Percentiles rank a stretch among this genome's conserved stretches.
Conservation (phyloP, 2,329 filamentous ascomycete genomes). For the Xylariaceae sp. region DNA sequence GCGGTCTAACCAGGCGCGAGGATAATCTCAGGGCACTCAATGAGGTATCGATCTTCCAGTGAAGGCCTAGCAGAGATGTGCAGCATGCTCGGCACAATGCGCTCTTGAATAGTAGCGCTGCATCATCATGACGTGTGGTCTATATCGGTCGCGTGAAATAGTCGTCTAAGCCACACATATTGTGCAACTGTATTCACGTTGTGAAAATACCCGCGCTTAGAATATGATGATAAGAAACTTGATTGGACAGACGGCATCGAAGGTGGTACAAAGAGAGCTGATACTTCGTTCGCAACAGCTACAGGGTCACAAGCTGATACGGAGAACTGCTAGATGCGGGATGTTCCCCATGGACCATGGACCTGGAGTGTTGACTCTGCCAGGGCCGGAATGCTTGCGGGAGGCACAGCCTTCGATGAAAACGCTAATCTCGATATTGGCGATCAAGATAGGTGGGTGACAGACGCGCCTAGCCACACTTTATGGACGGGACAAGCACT, state of each 20-base stretch:
- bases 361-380: slow-evolving; percentile 3
- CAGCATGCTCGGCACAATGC: too few relatives aligned
- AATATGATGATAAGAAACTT: neutral
- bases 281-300: slow-evolving; percentile 6
- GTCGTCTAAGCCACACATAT: too few relatives aligned
- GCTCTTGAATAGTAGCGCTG: too few relatives aligned
- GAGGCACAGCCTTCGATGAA: slow-evolving; percentile 6
- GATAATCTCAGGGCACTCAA: neutral
- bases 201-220: slow-evolving; percentile 21
- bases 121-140: too few relatives aligned
- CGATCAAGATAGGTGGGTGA: slow-evolving; percentile 1
- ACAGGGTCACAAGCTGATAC: slow-evolving; percentile 5
- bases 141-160: too few relatives aligned
- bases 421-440: too few relatives aligned
- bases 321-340: neutral
- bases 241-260: slow-evolving; percentile 7
- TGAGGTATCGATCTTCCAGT: neutral
- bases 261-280: slow-evolving; percentile 19
- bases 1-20: neutral
- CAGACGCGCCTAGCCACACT: slow-evolving; percentile 16
- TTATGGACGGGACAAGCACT: neutral
- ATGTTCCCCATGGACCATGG: neutral
- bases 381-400: slow-evolving; percentile 1
- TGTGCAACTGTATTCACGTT: too few relatives aligned
- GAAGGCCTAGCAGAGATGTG: too few relatives aligned